phyloP scores from a whole-genome alignment of 345 rosid species.

The Raphanus sativus region DNA sequence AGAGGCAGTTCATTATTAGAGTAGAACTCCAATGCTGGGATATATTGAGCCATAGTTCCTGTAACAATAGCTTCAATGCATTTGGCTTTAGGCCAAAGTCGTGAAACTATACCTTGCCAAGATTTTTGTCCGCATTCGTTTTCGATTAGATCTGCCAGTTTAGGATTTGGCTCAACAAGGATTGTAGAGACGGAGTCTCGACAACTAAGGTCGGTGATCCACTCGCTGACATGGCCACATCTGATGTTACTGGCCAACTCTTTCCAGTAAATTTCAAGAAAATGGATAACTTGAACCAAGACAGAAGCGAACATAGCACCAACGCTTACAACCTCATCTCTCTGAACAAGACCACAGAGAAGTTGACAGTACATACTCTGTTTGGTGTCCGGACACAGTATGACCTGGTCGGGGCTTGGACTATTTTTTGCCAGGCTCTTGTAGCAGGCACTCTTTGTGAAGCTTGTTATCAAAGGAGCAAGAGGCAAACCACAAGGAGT shows the following conservation, averaged over 20 bases:
- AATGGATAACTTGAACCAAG: neutral
- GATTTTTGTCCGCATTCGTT: neutral
- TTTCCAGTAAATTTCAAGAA: neutral
- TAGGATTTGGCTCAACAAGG: neutral
- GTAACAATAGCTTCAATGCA: neutral
- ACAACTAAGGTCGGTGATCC: neutral
- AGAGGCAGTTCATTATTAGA: neutral
- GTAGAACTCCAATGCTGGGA: neutral
- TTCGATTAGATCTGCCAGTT: neutral
- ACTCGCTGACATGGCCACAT: neutral
- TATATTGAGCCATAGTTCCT: neutral
- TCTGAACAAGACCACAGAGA: neutral
- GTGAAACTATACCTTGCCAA: neutral
- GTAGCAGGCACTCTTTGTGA: neutral
- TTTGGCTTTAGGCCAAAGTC: neutral
- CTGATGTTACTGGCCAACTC: neutral
- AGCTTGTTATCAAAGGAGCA: neutral
- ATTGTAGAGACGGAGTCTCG: neutral
- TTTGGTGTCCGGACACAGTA: neutral
- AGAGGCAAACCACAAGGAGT: conserved; percentile 3
- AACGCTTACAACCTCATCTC: neutral
- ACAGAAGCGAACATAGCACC: neutral
- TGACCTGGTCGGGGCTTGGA: neutral
- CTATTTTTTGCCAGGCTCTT: neutral
- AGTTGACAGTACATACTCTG: conserved; percentile 1